Evolutionary conservation across 441 rosid genomes (phyloP).

Genomic region (Macaranga tanarius): DNA sequence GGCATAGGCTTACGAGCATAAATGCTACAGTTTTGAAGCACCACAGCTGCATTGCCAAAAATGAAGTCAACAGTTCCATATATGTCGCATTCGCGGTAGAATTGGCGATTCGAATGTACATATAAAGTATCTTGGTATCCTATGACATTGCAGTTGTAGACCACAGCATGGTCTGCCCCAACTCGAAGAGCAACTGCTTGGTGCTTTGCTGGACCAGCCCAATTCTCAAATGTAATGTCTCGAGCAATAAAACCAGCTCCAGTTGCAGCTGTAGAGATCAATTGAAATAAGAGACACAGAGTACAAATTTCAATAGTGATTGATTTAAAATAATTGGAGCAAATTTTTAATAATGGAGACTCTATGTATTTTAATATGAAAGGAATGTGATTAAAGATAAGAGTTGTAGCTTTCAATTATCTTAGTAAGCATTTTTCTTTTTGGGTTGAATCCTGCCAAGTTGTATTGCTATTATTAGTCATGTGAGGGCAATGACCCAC

Average conservation of each 20-base stretch:
- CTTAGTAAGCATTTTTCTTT: neutral
- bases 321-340: too few relatives aligned
- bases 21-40: constrained; percentile 73
- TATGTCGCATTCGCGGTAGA: constrained; percentile 75
- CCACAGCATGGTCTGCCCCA: constrained; percentile 84
- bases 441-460: neutral
- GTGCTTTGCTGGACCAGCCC: constrained; percentile 85
- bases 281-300: too few relatives aligned
- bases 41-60: constrained; percentile 89
- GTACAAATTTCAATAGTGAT: too few relatives aligned
- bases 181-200: constrained; percentile 94
- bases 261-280: constrained; percentile 56
- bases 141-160: constrained; percentile 62
- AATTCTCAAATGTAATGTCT: constrained; percentile 84
- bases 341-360: neutral
- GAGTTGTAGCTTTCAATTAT: constrained; percentile 2
- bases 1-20: constrained; percentile 79
- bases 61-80: constrained; percentile 95
- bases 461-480: neutral
- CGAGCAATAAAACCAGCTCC: constrained; percentile 87
- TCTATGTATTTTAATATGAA: neutral
- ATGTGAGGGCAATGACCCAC: constrained; percentile 23
- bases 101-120: constrained; percentile 90
- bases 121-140: constrained; percentile 96
- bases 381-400: neutral